Base-by-base conservation (phyloP, 1,284 basidiomycete species). In the Anthracocystis setariae region DNA sequence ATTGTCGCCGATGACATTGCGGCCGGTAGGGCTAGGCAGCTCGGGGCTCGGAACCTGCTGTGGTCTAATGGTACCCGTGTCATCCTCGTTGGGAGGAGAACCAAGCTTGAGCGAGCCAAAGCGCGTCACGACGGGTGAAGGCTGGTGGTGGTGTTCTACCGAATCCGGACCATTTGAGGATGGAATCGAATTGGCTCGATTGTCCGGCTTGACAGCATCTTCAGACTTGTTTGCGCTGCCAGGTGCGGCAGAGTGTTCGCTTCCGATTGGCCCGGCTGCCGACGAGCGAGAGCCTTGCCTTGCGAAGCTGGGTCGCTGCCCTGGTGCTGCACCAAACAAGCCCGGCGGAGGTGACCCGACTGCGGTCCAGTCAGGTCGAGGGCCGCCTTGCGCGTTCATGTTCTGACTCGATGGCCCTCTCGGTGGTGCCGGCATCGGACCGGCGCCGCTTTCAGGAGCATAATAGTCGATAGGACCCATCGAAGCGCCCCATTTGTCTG, bases 391-490 rank as follows among this genome's bases (percentile, higher is more conserved):
- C 32, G 43, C 27, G 35, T 53, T 51, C 32, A 47, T 35, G 35
- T 38, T 42, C 25, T 52, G 57, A 32, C 48, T 33, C 15, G 50
- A 48, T 10, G 29, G 33, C 10, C 27, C 32, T 38, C 58, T 21
- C 8, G 55, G 33, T 12, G 74, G 50, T 21, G 72, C 37, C 23
- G 46, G 21, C 24, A 63, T 35, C 3, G 67, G 42, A 32, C 45
- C 55, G 24, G 49, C 17, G 38, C 56, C 64, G 12, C 59, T 48
- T 20, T 75, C 69, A 9, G 69, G 73, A 8, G 59, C 76, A 29
- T 69, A 77, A 46, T 71, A 79, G 58, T 79, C 77, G 35, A 79
- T 64, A 2, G 77, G 77, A 3, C 77, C 77, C 64, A 72, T 57
- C 2, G 74, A 68, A 15, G 62, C 49, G n/a, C 63, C 59, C 76